Percentiles rank a stretch among this genome's conserved stretches.
phyloP scores from a whole-genome alignment of 2,329 filamentous ascomycete species.

The Dryadomyces sulphureus region DNA sequence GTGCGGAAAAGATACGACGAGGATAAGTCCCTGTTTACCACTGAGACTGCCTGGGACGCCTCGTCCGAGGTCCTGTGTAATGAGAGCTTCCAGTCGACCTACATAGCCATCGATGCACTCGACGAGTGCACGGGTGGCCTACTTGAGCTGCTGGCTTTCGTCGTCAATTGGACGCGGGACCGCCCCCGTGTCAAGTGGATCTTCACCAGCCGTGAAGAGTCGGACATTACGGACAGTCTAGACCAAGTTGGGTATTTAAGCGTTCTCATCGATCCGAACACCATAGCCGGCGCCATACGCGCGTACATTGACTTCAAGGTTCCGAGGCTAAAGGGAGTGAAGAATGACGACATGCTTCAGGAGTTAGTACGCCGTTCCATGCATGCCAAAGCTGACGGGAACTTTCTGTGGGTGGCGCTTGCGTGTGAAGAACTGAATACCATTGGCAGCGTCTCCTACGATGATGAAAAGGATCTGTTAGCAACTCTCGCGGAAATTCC shows the following conservation, averaged over 20 bases:
- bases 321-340: constrained; percentile 11
- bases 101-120: constrained; percentile 30
- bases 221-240: constrained; percentile 20
- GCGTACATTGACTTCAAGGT: constrained; percentile 23
- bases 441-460: constrained; percentile 2
- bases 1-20: constrained; percentile 18
- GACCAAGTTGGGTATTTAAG: constrained; percentile 12
- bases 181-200: constrained; percentile 23
- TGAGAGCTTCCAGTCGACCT: constrained; percentile 14
- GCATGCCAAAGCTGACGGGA: constrained; percentile 19
- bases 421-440: constrained; percentile 17
- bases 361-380: constrained; percentile 13
- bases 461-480: constrained; percentile 11
- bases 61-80: constrained; percentile 26
- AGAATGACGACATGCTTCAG: constrained; percentile 12
- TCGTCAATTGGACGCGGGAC: constrained; percentile 11
- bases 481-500: too few relatives aligned
- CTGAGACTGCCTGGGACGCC: constrained; percentile 22
- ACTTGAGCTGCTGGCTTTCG: constrained; percentile 18
- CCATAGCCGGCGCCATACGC: constrained; percentile 16
- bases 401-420: constrained; percentile 29
- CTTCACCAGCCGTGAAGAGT: constrained; percentile 26
- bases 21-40: constrained; percentile 18
- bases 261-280: constrained; percentile 22
- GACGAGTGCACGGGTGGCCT: constrained; percentile 24